Evolutionary conservation across 2,329 filamentous ascomycete genomes (phyloP).

Genomic region (Keithomyces neogunnii): DNA sequence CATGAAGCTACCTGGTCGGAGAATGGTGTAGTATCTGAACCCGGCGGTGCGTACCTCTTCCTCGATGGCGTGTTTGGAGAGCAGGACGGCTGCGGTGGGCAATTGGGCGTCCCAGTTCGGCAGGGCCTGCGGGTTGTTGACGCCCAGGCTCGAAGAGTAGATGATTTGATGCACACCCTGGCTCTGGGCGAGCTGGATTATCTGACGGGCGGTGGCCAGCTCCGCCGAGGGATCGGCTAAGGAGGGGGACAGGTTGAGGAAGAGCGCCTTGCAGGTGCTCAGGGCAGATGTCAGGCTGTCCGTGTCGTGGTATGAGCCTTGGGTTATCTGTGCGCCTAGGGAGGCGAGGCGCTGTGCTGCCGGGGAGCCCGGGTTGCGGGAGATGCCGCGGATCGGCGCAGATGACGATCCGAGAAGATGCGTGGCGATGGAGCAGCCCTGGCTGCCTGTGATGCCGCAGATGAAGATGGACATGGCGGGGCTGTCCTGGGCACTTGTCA

Average conservation of each 20-base stretch:
- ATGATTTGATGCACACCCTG: slow-evolving; percentile 28
- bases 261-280: slow-evolving; percentile 21
- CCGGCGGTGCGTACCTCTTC: slow-evolving; percentile 23
- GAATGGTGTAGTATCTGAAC: slow-evolving; percentile 36
- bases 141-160: slow-evolving; percentile 25
- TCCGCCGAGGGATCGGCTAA: slow-evolving; percentile 22
- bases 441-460: slow-evolving; percentile 29
- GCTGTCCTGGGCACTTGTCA: too few species aligned
- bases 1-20: slow-evolving; percentile 44
- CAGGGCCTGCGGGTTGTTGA: slow-evolving; percentile 19
- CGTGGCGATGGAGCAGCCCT: slow-evolving; percentile 27
- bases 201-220: slow-evolving; percentile 18
- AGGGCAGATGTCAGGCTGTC: slow-evolving; percentile 20
- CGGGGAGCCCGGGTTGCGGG: slow-evolving; percentile 21
- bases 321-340: slow-evolving; percentile 23
- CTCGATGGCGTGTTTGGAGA: slow-evolving; percentile 35
- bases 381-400: slow-evolving; percentile 24
- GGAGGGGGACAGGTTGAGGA: slow-evolving; percentile 24
- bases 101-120: slow-evolving; percentile 17
- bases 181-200: slow-evolving; percentile 27
- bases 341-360: slow-evolving; percentile 19
- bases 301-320: slow-evolving; percentile 25
- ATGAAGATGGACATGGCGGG: slow-evolving; percentile 27
- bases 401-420: slow-evolving; percentile 19
- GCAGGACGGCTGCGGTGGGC: slow-evolving; percentile 20